phyloP scores from a whole-genome alignment of 169 alveolate genomes.

The Plasmodium inui region DNA sequence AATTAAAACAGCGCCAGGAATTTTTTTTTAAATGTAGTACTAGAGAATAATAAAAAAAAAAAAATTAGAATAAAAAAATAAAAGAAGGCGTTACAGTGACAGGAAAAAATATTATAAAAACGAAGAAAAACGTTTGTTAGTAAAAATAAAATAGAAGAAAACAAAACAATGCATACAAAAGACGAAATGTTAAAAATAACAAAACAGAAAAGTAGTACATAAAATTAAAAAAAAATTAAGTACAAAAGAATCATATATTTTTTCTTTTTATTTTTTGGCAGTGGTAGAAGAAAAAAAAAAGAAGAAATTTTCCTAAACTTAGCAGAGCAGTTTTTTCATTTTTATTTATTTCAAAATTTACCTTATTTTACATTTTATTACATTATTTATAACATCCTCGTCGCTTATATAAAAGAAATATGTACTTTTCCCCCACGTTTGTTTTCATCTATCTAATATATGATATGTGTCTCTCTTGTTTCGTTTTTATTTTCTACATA shows the following conservation, averaged over 20 bases:
- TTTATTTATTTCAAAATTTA: neutral
- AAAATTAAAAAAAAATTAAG: neutral
- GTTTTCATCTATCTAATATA: neutral
- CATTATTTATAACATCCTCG: neutral
- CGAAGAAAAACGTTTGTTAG: neutral
- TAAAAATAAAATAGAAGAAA: neutral
- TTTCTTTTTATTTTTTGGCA: neutral
- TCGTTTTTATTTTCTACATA: neutral
- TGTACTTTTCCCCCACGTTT: neutral
- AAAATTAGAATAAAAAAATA: neutral
- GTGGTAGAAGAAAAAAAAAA: neutral
- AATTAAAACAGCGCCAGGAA: neutral
- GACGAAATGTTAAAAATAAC: neutral
- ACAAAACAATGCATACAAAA: neutral
- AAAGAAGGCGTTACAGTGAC: neutral
- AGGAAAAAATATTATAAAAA: neutral
- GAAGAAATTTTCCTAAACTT: neutral
- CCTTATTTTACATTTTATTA: neutral
- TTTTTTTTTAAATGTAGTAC: neutral
- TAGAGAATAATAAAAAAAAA: neutral
- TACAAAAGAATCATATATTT: neutral
- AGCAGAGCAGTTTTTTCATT: neutral
- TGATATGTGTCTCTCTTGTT: neutral
- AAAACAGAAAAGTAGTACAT: neutral
- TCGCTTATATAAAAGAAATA: neutral